Evolutionary conservation across 2,329 filamentous ascomycete species (phyloP), one percentile per base, ranked within the genome.

Genomic region (Blastomyces parvus): DNA sequence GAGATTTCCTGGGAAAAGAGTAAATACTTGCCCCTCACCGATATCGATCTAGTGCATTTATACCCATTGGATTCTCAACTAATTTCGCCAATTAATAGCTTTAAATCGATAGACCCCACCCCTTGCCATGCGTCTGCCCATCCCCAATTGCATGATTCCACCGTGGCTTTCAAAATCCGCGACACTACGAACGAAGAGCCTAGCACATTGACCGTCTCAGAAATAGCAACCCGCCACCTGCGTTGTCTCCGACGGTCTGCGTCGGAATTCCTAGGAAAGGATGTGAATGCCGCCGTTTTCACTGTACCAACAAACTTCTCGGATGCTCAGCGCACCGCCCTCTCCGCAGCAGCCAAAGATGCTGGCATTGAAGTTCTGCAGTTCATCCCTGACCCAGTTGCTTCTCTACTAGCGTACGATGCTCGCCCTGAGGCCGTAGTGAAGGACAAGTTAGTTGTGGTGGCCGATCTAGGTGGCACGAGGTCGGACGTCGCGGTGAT

Each of bases 101-200:
- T 96, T 84, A 92, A 95, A 81, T 89, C 90, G 68, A 96, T 99
- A 83, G 94, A 99, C 77, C 91, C 93, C 67, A 95, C 91, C 61
- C 90, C 95, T 76, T 92, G 88, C 83, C 93, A 97, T 77, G 88
- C 91, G 70, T 95, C 91, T 63, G 90, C 93, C 63, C 94, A 97
- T 79, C 92, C 94, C 67, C 79, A 90, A 76, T 88, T 95, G 68
- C 78, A 83, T 69, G 84, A 86, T 66, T 86, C 85, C 66, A 83
- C 84, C 63, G 84, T 97, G 66, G 85, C 88, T 65, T 97, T 99
- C 81, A 85, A 85, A 65, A 85, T 97, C 71, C 85, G 89, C 76
- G 93, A 97, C 76, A 87, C 88, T 75, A 79, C 77, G 27, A 82
- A 79, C 66, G 86, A 86, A 66, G 84, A 85, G 55, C 75, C 80